phyloP scores from a whole-genome alignment of 78 protist genomes.

The Planoprotostelium fungivorum region DNA sequence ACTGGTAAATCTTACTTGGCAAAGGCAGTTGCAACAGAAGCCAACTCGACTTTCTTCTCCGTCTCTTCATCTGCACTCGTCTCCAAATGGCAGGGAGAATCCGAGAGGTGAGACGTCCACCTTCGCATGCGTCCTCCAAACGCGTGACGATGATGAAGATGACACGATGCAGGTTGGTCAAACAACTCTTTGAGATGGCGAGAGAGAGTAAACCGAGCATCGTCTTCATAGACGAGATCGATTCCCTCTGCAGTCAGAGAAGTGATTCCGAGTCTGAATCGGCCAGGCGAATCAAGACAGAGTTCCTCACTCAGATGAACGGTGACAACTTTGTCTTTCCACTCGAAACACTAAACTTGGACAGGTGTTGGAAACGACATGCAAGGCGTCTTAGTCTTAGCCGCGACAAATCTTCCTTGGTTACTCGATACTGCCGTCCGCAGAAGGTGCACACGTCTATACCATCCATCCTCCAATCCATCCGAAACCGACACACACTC shows the following conservation, averaged over 20 bases:
- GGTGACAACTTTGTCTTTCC: conserved; percentile 45
- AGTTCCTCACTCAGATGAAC: conserved; percentile 97
- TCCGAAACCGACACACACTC: not conserved
- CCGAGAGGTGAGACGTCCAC: conserved; percentile 65
- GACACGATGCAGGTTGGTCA: conserved; percentile 75
- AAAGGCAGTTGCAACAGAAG: conserved; percentile 98
- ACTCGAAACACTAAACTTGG: not conserved
- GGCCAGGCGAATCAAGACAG: conserved; percentile 96
- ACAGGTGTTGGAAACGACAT: conserved; percentile 85
- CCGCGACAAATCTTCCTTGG: conserved; percentile 99
- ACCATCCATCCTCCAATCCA: not conserved
- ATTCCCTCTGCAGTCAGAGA: conserved; percentile 85
- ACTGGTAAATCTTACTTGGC: conserved; percentile 98
- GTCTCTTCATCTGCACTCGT: conserved; percentile 92
- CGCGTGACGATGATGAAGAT: too few species aligned
- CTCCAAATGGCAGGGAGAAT: conserved; percentile 97
- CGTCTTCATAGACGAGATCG: conserved; percentile 98
- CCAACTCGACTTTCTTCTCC: conserved; percentile 91
- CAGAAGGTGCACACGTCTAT: conserved; percentile 57
- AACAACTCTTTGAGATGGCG: conserved; percentile 93
- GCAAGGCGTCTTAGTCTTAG: conserved; percentile 94
- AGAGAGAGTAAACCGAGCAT: conserved; percentile 85
- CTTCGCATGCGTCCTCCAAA: not conserved
- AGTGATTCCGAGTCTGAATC: conserved; percentile 90
- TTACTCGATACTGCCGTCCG: conserved; percentile 95